Conservation (phyloP, 2,329 filamentous ascomycete species). For the Ophiostoma piceae region DNA sequence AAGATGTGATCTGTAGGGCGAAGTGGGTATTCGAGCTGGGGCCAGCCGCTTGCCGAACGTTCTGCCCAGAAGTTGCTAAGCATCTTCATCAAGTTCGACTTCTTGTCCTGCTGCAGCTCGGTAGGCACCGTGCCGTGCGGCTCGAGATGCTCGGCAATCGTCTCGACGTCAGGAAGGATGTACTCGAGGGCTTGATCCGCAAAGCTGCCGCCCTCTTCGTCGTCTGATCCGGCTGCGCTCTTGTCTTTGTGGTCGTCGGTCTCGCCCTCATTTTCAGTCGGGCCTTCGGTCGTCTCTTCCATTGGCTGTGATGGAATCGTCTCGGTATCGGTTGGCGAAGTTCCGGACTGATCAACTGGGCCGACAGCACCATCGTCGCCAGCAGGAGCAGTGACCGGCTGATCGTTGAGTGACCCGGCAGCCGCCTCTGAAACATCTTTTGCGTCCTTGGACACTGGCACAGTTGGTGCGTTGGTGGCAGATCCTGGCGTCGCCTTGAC, state of each 20-base stretch:
- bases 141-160: slow-evolving; percentile 58
- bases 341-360: not conserved
- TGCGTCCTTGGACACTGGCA: slow-evolving; percentile 9
- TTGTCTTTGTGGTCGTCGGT: slow-evolving; percentile 34
- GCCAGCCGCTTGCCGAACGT: slow-evolving; percentile 91
- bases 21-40: slow-evolving; percentile 85
- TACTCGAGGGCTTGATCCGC: slow-evolving; percentile 67
- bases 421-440: not conserved
- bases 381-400: not conserved
- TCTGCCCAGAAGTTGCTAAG: slow-evolving; percentile 98
- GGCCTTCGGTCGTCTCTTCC: slow-evolving; percentile 12
- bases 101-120: slow-evolving; percentile 87
- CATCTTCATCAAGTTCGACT: slow-evolving; percentile 89
- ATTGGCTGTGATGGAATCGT: slow-evolving; percentile 1
- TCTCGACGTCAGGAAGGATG: slow-evolving; percentile 57
- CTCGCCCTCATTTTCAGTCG: slow-evolving; percentile 40
- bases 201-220: slow-evolving; percentile 64
- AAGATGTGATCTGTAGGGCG: slow-evolving; percentile 89
- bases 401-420: slow-evolving; percentile 31
- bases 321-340: not conserved
- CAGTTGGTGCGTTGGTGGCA: not conserved
- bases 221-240: slow-evolving; percentile 60
- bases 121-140: slow-evolving; percentile 56
- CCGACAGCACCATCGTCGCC: not conserved
- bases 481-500: not conserved